A percentile compares a stretch with the other conserved stretches of the same genome.
These are phyloP conservation scores for Rhynchospora breviuscula DNA, from an alignment of 176 grass and related monocot species.

Conservation along the genomic window DNA sequence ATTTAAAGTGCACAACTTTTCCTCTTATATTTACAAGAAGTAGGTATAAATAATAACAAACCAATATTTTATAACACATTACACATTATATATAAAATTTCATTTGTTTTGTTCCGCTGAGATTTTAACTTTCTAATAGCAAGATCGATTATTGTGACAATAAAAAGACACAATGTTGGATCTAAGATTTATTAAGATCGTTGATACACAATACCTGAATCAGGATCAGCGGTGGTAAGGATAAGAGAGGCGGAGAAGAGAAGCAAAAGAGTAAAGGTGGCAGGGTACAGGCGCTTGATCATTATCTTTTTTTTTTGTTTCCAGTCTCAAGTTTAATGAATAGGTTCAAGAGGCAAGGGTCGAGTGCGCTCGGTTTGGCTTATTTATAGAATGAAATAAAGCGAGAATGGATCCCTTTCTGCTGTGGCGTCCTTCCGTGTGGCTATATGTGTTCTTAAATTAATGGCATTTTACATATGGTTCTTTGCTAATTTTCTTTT, in stretches of 20 bases:
- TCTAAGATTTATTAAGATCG: not conserved
- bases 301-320: not conserved
- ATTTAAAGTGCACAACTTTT: too few relatives aligned
- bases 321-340: not conserved
- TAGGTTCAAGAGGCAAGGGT: not conserved
- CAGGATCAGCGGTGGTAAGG: slow-evolving; percentile 42
- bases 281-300: slow-evolving; percentile 39
- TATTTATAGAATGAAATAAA: slow-evolving; percentile 34
- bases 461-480: not conserved
- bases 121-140: too few relatives aligned
- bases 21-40: too few relatives aligned
- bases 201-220: slow-evolving; percentile 36
- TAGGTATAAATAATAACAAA: too few relatives aligned
- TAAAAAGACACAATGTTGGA: not conserved
- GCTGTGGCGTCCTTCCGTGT: not conserved
- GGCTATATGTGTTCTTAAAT: not conserved
- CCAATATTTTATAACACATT: too few relatives aligned
- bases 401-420: not conserved
- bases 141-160: too few relatives aligned
- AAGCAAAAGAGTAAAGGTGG: slow-evolving; percentile 32
- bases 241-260: slow-evolving; percentile 31
- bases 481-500: not conserved
- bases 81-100: too few relatives aligned
- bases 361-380: not conserved
- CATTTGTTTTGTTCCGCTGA: too few relatives aligned